Evolutionary conservation across 2,329 filamentous ascomycete species (phyloP).

Genomic region (Penicillium sp.): DNA sequence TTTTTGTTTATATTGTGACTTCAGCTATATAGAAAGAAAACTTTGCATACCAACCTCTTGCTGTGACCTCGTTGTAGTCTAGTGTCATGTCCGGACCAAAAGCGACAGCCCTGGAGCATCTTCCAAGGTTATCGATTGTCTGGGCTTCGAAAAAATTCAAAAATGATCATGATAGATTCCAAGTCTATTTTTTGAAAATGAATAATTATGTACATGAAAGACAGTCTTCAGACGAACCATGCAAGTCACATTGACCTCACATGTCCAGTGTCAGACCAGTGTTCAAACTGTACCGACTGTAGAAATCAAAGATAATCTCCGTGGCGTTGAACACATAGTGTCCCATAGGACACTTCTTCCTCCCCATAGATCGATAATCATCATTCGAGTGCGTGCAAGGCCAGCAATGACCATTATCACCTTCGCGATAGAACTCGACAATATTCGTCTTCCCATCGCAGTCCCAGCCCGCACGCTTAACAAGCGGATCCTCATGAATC

Average conservation of each 20-base stretch:
- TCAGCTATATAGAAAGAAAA: too few species aligned
- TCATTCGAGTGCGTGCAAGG: not conserved
- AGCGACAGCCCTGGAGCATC: too few species aligned
- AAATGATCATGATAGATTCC: too few species aligned
- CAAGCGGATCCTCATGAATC: not conserved
- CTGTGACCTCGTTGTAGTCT: too few species aligned
- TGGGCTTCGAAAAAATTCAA: too few species aligned
- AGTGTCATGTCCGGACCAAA: too few species aligned
- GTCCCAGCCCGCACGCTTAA: not conserved
- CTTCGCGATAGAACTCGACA: not conserved
- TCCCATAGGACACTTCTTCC: not conserved
- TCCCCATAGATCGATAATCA: not conserved
- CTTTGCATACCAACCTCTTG: too few species aligned
- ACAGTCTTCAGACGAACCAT: too few species aligned
- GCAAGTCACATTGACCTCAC: not conserved
- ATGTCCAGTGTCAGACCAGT: not conserved
- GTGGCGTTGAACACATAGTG: slow-evolving; percentile 7
- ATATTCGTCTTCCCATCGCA: not conserved
- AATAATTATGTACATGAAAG: too few species aligned
- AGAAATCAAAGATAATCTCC: slow-evolving; percentile 2
- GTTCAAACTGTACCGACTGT: not conserved
- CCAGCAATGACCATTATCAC: not conserved
- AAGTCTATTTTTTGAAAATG: too few species aligned
- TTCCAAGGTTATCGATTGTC: too few species aligned
- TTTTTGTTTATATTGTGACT: too few species aligned